Conservation (phyloP, 2,329 filamentous ascomycete genomes). For the Emericellopsis atlantica region DNA sequence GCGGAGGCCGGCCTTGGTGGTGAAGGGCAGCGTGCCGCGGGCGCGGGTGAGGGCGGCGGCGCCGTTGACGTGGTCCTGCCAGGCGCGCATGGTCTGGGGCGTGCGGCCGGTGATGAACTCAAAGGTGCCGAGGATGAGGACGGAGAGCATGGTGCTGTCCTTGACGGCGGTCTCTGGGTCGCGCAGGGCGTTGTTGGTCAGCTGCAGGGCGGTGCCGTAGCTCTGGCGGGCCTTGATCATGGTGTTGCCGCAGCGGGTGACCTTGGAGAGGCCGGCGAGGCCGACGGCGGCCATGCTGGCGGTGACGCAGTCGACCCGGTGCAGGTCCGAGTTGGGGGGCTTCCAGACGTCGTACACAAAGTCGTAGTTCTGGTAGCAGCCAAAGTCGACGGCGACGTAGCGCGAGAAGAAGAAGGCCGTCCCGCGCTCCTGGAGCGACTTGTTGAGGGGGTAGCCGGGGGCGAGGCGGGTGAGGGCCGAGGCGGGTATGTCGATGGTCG, state of each 20-base stretch:
- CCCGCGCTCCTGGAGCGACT: conserved; percentile 27
- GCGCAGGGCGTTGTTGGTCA: conserved; percentile 36
- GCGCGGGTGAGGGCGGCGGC: conserved; percentile 36
- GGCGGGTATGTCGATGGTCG: conserved; percentile 1
- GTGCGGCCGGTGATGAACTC: conserved; percentile 37
- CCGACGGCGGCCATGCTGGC: conserved; percentile 43
- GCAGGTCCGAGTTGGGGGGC: conserved; percentile 13
- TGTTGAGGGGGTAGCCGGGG: conserved; percentile 5
- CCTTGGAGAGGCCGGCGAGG: conserved; percentile 35
- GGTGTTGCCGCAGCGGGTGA: conserved; percentile 25
- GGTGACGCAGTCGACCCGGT: conserved; percentile 26
- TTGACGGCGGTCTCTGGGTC: conserved; percentile 28
- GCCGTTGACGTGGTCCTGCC: conserved; percentile 40
- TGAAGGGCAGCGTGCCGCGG: conserved; percentile 33
- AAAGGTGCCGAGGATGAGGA: conserved; percentile 41
- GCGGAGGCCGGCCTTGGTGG: conserved; percentile 27
- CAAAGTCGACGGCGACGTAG: conserved; percentile 32
- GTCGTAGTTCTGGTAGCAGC: conserved; percentile 36
- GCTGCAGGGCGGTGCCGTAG: conserved; percentile 36
- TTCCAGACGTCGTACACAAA: conserved; percentile 41
- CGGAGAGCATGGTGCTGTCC: conserved; percentile 37
- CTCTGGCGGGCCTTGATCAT: conserved; percentile 34
- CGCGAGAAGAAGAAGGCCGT: conserved; percentile 38
- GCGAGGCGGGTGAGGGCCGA: conserved; percentile 1
- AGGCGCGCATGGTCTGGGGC: conserved; percentile 32